Percentiles rank a stretch among this genome's conserved stretches.
Conservation (phyloP, 306 rosid genomes). For the Vigna reflexopilosa region DNA sequence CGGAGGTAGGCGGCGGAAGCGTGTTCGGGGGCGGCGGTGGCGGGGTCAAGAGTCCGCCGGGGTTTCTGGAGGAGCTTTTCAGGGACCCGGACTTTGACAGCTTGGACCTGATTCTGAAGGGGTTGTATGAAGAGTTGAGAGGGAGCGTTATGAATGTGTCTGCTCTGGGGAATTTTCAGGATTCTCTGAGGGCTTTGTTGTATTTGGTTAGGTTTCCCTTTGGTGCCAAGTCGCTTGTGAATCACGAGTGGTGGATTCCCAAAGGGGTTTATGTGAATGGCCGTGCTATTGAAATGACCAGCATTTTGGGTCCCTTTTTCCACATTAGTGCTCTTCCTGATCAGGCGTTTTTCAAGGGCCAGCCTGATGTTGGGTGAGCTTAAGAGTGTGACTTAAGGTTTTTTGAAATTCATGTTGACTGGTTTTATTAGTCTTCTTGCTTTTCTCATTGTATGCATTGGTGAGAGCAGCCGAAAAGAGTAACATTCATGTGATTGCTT, state of each 20-base stretch:
- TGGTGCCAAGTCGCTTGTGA: slow-evolving; percentile 88
- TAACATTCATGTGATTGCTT: neutral
- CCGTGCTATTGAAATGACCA: slow-evolving; percentile 97
- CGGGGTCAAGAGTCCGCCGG: slow-evolving; percentile 75
- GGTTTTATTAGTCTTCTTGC: neutral
- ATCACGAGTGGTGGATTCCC: slow-evolving; percentile 95
- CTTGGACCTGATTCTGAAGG: slow-evolving; percentile 78
- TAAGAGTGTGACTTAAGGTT: slow-evolving; percentile 7
- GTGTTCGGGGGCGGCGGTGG: slow-evolving; percentile 55
- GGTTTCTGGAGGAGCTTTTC: slow-evolving; percentile 89
- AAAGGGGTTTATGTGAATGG: slow-evolving; percentile 82
- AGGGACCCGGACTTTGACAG: slow-evolving; percentile 82
- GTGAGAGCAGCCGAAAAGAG: slow-evolving; percentile 9
- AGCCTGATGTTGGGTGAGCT: slow-evolving; percentile 97
- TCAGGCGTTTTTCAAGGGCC: slow-evolving; percentile 76
- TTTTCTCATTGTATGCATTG: slow-evolving; percentile 17
- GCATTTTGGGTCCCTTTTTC: slow-evolving; percentile 94
- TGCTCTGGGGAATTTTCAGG: slow-evolving; percentile 92
- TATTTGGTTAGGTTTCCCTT: slow-evolving; percentile 79
- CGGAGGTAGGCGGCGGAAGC: slow-evolving; percentile 66
- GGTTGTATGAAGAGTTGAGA: slow-evolving; percentile 84
- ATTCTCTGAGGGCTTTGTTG: slow-evolving; percentile 77
- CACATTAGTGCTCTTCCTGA: slow-evolving; percentile 95
- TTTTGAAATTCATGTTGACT: slow-evolving; percentile 21
- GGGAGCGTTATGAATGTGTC: slow-evolving; percentile 86